Evolutionary conservation across 2,329 filamentous ascomycete genomes (phyloP), one percentile per base, ranked within the genome.

Genomic region (Emmonsiellopsis sp.): DNA sequence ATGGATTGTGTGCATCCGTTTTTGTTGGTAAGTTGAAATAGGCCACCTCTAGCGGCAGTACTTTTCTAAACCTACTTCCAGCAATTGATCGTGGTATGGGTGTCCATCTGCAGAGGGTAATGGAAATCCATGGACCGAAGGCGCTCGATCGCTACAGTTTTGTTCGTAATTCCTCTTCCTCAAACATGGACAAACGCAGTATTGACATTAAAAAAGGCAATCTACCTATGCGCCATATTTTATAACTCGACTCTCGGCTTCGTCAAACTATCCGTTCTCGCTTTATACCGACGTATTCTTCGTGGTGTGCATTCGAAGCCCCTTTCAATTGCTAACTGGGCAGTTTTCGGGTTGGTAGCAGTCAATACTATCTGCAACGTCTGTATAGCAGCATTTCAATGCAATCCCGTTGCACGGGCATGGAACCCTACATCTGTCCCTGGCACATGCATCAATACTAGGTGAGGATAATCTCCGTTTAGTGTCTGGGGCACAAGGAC

Each of bases 81-180:
- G 48, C 48, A 5, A 50, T 41, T 26, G 48, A 50, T 30, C 48
- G 48, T 40, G 48, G 48, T 10, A 50, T 50, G 48, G 48, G 48
- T 9, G 38, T 41, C 16, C 48, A 50, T 41, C 11, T 50, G 10
- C 8, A 50, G 15, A 6, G 16, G 15, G 48, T 50, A 15, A 15
- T 41, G 35, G 16, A 50, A 26, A 42, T 37, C 5, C 32, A 50
- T 15, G 48, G 48, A 50, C 32, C 13, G 7, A 35, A 50, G 6
- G 48, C 13, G 15, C n/a, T 50, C 9, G 15, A 38, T 31, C 37
- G 35, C 8, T 50, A 50, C 48, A 50, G 30, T 37, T 16, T 50
- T 40, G 48, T 50, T 35, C 1, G 47, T 41, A 41, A 7, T 16
- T 50, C 11, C 35, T 41, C 16, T n/a, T 50, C 20, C 41, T 7